Conservation (phyloP, 2,329 filamentous ascomycete genomes). For the Xylaria arbuscula region DNA sequence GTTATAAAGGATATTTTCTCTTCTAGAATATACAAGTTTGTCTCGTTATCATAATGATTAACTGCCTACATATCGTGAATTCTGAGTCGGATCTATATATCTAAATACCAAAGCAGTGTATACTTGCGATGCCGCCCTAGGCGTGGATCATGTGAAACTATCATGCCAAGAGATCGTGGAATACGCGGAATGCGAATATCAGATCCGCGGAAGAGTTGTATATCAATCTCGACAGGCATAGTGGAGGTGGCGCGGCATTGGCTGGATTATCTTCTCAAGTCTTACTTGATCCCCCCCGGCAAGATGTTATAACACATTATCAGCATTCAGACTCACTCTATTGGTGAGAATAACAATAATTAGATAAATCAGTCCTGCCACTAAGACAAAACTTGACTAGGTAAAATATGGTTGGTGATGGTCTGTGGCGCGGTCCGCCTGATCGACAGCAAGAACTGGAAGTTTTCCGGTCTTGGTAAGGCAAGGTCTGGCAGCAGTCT, state of each 20-base stretch:
- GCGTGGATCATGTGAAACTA: conserved; percentile 4
- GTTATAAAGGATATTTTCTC: not conserved
- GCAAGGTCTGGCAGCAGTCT: too few relatives aligned
- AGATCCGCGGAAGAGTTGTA: not conserved
- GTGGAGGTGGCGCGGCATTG: conserved; percentile 13
- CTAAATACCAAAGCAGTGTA: not conserved
- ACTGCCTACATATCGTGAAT: conserved; percentile 3
- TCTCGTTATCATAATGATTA: not conserved
- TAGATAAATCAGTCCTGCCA: conserved; percentile 31
- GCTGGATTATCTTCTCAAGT: conserved; percentile 6
- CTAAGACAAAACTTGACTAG: conserved; percentile 19
- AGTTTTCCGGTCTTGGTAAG: not conserved
- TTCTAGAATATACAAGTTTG: not conserved
- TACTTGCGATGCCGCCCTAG: conserved; percentile 10
- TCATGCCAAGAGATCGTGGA: conserved; percentile 14
- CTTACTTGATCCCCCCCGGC: not conserved
- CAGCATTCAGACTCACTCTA: not conserved
- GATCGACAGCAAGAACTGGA: conserved; percentile 20
- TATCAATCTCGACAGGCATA: not conserved
- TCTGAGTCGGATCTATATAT: conserved; percentile 22
- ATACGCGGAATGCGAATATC: conserved; percentile 34
- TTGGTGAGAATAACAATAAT: conserved; percentile 11
- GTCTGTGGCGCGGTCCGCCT: conserved; percentile 18
- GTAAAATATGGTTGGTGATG: not conserved
- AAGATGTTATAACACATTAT: conserved; percentile 15